A percentile compares a stretch with the other conserved stretches of the same genome.
Conservation (phyloP, 176 grass and related monocot species). For the Eragrostis curvula region DNA sequence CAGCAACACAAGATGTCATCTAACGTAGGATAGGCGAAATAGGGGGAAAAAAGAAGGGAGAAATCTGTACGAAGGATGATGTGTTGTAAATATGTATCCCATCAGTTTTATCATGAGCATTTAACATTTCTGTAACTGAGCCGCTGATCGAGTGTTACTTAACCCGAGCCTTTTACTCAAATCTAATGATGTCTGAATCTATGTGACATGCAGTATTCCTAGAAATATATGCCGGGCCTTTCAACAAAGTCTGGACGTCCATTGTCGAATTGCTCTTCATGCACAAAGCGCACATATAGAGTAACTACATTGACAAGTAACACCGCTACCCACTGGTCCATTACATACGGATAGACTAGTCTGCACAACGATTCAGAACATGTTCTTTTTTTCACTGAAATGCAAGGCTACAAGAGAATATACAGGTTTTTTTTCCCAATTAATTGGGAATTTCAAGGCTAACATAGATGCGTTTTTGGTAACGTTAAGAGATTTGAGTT, state of each 20-base stretch:
- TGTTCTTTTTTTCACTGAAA: neutral
- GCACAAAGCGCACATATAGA: neutral
- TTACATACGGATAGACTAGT: neutral
- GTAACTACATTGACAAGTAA: neutral
- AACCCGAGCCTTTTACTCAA: no score
- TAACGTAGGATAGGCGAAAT: conserved; percentile 34
- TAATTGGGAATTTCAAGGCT: neutral
- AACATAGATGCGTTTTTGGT: neutral
- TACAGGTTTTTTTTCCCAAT: neutral
- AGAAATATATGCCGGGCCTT: neutral
- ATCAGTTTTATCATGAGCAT: neutral
- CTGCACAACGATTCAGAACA: neutral
- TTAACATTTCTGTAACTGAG: neutral
- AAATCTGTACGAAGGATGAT: neutral
- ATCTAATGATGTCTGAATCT: no score
- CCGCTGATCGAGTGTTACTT: neutral
- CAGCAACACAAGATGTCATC: conserved; percentile 19
- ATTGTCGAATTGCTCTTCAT: neutral
- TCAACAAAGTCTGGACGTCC: neutral
- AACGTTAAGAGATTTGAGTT: neutral
- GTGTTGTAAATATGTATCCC: conserved; percentile 4
- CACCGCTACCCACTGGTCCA: neutral
- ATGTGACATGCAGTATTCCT: neutral
- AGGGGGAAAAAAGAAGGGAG: neutral
- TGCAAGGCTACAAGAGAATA: neutral